These are phyloP conservation scores for Cystobasidium onofrii DNA, from an alignment of 768 basidiomycete genomes.

Conservation along the genomic window DNA sequence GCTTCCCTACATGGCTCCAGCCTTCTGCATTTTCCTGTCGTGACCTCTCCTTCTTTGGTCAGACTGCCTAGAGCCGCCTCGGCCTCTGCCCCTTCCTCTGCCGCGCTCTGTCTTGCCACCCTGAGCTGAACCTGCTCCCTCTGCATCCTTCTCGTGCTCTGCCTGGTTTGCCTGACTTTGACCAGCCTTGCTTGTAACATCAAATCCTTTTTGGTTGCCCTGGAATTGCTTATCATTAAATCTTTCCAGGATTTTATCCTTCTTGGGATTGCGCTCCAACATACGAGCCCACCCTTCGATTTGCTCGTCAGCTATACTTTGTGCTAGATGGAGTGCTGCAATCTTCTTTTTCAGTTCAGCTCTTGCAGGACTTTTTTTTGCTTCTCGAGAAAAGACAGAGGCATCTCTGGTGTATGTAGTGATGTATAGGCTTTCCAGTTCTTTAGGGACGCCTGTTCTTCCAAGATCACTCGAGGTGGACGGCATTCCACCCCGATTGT, in stretches of 20 bases:
- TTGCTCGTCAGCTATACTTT: slow-evolving; percentile 24
- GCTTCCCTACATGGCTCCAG: neutral
- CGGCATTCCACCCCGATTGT: neutral
- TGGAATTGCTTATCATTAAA: slow-evolving; percentile 1
- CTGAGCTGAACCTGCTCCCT: neutral
- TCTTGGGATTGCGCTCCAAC: slow-evolving; percentile 27
- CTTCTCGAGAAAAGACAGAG: neutral
- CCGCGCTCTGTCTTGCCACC: neutral
- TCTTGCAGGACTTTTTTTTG: neutral
- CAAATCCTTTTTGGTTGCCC: slow-evolving; percentile 12
- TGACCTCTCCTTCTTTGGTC: slow-evolving; percentile 16
- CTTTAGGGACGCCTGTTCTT: neutral
- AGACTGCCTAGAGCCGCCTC: neutral
- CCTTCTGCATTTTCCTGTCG: slow-evolving; percentile 28
- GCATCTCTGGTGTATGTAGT: neutral
- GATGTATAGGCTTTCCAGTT: neutral
- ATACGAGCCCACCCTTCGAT: slow-evolving; percentile 29
- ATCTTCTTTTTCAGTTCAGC: slow-evolving; percentile 23
- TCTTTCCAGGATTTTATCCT: slow-evolving; percentile 13
- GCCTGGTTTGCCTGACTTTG: neutral
- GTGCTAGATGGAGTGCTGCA: neutral
- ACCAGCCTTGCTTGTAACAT: neutral
- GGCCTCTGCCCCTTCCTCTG: slow-evolving; percentile 9
- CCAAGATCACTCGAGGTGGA: neutral
- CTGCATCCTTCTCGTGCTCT: neutral